Evolutionary conservation across 352 stramenopile genomes (phyloP).

Genomic region (Globisporangium orthogonon): DNA sequence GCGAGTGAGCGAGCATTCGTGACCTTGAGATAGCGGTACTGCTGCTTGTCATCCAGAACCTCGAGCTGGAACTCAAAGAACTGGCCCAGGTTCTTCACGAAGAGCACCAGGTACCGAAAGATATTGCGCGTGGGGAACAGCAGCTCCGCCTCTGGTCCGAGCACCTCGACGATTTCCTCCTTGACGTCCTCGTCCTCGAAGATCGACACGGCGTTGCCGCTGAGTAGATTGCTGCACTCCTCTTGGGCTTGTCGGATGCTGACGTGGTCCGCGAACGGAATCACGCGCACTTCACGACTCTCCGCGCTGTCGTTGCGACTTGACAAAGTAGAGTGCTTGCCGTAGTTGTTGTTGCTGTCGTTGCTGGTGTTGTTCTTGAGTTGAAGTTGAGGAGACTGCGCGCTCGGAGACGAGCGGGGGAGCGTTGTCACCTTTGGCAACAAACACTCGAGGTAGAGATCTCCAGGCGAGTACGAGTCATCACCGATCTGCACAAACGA

Average conservation of each 20-base stretch:
- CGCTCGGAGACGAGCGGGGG: background rate
- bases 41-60: conserved; percentile 61
- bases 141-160: conserved; percentile 60
- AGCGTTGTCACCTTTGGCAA: conserved; percentile 24
- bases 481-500: conserved; percentile 48
- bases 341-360: background rate
- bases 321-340: background rate
- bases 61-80: conserved; percentile 72
- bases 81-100: conserved; percentile 72
- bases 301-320: background rate
- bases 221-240: conserved; percentile 54
- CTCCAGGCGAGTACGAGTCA: conserved; percentile 45
- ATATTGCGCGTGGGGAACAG: conserved; percentile 61
- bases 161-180: conserved; percentile 71
- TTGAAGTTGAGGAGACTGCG: background rate
- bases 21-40: conserved; percentile 46
- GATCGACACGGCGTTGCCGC: conserved; percentile 59
- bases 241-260: conserved; percentile 44
- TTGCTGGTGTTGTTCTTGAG: background rate
- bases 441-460: conserved; percentile 52
- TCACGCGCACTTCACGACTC: conserved; percentile 18
- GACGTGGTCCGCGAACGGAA: conserved; percentile 45
- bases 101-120: conserved; percentile 79
- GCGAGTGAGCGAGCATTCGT: conserved; percentile 73
- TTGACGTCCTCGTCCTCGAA: conserved; percentile 72